These are phyloP conservation scores for Fragilariopsis cylindrus DNA, from an alignment of 108 stramenopile genomes.

Conservation along the genomic window DNA sequence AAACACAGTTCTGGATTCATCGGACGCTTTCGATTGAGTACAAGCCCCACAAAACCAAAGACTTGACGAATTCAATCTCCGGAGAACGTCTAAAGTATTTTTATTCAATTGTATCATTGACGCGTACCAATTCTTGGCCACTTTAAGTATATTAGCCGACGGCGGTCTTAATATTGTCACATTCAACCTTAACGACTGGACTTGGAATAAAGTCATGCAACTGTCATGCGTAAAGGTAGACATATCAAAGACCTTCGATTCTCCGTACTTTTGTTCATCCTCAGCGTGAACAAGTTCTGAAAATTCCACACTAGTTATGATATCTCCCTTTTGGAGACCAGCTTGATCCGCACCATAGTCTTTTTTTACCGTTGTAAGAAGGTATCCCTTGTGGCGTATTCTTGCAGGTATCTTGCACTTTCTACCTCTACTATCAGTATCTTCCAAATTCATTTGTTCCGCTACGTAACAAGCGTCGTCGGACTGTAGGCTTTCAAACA, in stretches of 20 bases:
- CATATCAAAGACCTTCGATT: not conserved
- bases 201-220: constrained; percentile 10
- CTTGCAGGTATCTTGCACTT: not conserved
- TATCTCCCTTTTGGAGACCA: constrained; percentile 28
- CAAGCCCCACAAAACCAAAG: constrained; percentile 25
- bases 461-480: constrained; percentile 11
- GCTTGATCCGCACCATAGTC: constrained; percentile 12
- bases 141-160: constrained; percentile 18
- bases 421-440: too few species aligned
- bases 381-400: not conserved
- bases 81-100: not conserved
- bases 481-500: constrained; percentile 6
- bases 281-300: constrained; percentile 3
- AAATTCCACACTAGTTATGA: constrained; percentile 27
- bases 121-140: constrained; percentile 16
- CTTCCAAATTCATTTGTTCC: not conserved
- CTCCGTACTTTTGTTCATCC: not conserved
- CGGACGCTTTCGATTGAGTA: not conserved
- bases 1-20: constrained; percentile 3
- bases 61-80: constrained; percentile 1
- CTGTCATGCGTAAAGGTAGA: not conserved
- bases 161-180: constrained; percentile 26
- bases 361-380: constrained; percentile 6
- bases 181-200: constrained; percentile 17
- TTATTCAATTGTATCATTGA: constrained; percentile 14